phyloP scores from a whole-genome alignment of 2,329 filamentous ascomycete species.

The Sarocladium strictum region DNA sequence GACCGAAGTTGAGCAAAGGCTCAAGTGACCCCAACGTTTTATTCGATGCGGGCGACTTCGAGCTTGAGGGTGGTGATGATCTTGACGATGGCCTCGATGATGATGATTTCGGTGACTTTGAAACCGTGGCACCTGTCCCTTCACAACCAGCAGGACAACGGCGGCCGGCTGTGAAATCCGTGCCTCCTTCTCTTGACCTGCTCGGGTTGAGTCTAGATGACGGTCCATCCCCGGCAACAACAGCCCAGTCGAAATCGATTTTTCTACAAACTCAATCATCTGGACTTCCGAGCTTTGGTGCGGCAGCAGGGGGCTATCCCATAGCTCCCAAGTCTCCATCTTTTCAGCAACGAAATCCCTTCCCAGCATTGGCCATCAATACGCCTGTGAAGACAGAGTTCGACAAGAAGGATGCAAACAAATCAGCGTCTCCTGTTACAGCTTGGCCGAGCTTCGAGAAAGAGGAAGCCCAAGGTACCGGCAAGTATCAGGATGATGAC shows the following conservation, averaged over 20 bases:
- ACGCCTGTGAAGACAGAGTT: conserved; percentile 31
- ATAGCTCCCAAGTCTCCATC: conserved; percentile 46
- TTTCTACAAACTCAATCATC: neutral
- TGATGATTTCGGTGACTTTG: conserved; percentile 57
- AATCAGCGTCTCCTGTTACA: conserved; percentile 35
- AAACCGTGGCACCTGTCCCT: conserved; percentile 31
- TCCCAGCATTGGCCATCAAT: conserved; percentile 41
- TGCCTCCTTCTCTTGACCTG: neutral
- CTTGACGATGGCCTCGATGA: conserved; percentile 46
- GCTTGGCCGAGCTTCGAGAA: conserved; percentile 36
- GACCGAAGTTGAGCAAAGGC: conserved; percentile 17
- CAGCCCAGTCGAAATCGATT: neutral
- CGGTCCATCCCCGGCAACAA: neutral
- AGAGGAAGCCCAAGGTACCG: neutral
- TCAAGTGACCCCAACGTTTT: conserved; percentile 48
- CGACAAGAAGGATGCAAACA: conserved; percentile 26
- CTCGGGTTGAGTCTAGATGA: conserved; percentile 2
- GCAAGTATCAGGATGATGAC: conserved; percentile 26
- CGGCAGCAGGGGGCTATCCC: conserved; percentile 28
- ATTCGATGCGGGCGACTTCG: conserved; percentile 59
- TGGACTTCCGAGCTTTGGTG: conserved; percentile 20
- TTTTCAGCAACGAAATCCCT: conserved; percentile 48
- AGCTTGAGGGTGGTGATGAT: conserved; percentile 35
- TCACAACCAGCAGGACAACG: conserved; percentile 11
- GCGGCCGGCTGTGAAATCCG: neutral